Evolutionary conservation across 1,284 basidiomycete species (phyloP).

Genomic region (Ustilago trichophora): DNA sequence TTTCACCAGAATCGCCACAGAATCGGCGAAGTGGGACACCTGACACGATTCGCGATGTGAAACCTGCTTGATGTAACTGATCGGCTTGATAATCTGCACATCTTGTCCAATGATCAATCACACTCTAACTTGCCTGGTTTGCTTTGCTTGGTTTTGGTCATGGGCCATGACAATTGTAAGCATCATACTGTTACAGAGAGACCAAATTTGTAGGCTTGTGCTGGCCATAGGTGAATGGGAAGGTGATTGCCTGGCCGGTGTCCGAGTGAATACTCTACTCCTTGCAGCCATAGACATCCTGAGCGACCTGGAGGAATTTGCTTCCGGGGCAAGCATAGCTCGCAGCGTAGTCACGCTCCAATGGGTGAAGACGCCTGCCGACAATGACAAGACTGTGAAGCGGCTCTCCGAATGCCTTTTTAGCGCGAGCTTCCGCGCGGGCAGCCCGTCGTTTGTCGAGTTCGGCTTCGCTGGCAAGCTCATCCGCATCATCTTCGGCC

Average conservation of each 20-base stretch:
- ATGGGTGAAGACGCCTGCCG: conserved; percentile 86
- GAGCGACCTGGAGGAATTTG: conserved; percentile 72
- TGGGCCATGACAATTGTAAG: too few species aligned
- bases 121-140: too few species aligned
- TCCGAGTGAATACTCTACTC: conserved; percentile 8
- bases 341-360: conserved; percentile 90
- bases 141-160: too few species aligned
- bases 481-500: conserved; percentile 69
- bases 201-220: too few species aligned
- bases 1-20: conserved; percentile 2
- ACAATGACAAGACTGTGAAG: conserved; percentile 92
- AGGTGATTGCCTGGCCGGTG: too few species aligned
- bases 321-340: conserved; percentile 75
- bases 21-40: conserved; percentile 33
- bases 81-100: too few species aligned
- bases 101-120: too few species aligned
- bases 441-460: conserved; percentile 55
- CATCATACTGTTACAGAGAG: not conserved
- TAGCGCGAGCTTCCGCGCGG: conserved; percentile 55
- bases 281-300: conserved; percentile 69
- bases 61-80: too few species aligned
- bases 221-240: too few species aligned
- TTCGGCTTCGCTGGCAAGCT: conserved; percentile 58
- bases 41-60: conserved; percentile 31
- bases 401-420: conserved; percentile 78